Base-by-base conservation (phyloP, 1,284 basidiomycete genomes). In the Sanghuangporus sanghuang region DNA sequence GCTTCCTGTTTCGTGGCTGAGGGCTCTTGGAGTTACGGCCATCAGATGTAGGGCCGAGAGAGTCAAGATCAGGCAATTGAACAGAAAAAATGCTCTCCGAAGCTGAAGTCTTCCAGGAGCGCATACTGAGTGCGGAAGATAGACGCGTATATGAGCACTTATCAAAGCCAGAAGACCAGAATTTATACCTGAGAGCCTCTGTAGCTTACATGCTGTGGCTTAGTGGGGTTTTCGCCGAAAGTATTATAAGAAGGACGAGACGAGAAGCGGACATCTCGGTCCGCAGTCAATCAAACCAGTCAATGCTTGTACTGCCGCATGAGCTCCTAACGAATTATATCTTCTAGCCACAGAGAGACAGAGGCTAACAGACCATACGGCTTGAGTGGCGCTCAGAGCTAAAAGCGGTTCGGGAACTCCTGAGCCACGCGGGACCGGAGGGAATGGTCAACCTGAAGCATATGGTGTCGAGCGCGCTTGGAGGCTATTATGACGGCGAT, bases 61-160 rank as follows among this genome's bases (percentile, higher is more conserved):
- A 5, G 16, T 54, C 36, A 23, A 32, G 7, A 52, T 23, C 27
- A 27, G 56, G 39, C 11, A 49, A 12, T 6, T 59, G 6, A 6
- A 59, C 44, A n/a, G 57, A 59, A 46, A 59, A 59, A 35, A 59
- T 18, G 35, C 57, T 59, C 16, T 59, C 27, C 4, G 57, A 59
- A 12, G 57, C 57, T 49, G 57, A 46, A 8, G 44, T 50, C 32
- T 59, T 18, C 57, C 57, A 59, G 1, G 57, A 38, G 36, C 44
- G 35, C 57, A 59, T 59, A 3, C 7, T 40, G 14, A 27, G 35
- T n/a, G 35, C n/a, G 46, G 8, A 14, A 59, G 27, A n/a, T 32
- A 12, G 23, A n/a, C 5, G 6, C 35, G 27, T 11, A 49, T 6
- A 6, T n/a, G 12, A 16, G 21, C 12, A 5, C 14, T 18, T 35